Evolutionary conservation across 140 eudicot species (phyloP), one percentile per base, ranked within the genome.

Genomic region (Eryngium alpinum): DNA sequence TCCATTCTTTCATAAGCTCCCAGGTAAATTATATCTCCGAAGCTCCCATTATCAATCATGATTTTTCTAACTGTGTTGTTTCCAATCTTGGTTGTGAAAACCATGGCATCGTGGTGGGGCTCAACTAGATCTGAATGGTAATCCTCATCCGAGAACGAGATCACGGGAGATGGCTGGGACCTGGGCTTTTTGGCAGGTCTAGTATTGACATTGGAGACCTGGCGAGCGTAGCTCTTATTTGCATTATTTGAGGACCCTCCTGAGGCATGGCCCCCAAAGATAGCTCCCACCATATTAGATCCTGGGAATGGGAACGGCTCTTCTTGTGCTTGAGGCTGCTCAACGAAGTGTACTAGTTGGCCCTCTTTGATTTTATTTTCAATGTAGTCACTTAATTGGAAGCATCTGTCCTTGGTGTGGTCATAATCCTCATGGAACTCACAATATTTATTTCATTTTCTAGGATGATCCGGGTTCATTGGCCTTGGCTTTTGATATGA

Each of bases 321-420:
- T 4, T 4, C 1, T 0, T 4, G 66, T 0, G 0, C 21, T 21
- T 0, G 5, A 0, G 0, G 10, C 0, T 4, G 1, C 1, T 59
- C 66, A 5, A 16, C 5, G 28, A 19, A 59, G 7, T 59, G 27
- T 0, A 21, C 10, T 0, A 59, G 10, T 19, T 59, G 5, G 3
- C 66, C 66, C n/a, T 1, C 9, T 1, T 16, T 15, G 6, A 59
- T 21, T 21, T 59, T 59, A n/a, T 2, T 2, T 10, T 62, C 69
- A 24, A 62, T 62, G 15, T 22, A 11, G 2, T 62, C 10, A 0
- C 69, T 21, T 0, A 62, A 5, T 21, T 18, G 31, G 29, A 6
- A 18, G 29, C 31, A 62, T 62, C 27, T 12, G 1, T 62, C 69
- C 0, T 28, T 62, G 0, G 69, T 62, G 12, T 62, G 69, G 31